Evolutionary conservation across 306 rosid genomes (phyloP), one percentile per base, ranked within the genome.

Genomic region (Cucumis sativus): DNA sequence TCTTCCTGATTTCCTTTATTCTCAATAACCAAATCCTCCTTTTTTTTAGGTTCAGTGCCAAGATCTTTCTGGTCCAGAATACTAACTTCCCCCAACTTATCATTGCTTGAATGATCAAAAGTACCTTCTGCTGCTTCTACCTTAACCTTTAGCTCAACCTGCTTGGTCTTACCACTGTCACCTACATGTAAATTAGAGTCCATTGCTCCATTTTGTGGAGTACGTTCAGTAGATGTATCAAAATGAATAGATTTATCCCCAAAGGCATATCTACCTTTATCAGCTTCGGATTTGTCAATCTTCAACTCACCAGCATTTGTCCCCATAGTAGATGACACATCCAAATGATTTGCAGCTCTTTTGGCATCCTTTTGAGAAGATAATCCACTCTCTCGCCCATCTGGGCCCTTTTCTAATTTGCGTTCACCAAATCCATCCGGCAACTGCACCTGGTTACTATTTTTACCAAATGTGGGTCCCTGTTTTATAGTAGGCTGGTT

Each of bases 111-210:
- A 70, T 77, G 79, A 71, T 80, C 81, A 64, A 77, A 80, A 74
- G 78, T 61, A 78, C 86, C 75, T 82, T 75, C 92, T 73, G 75
- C 64, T 67, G 79, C 82, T 66, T 76, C 91, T 65, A 79, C 89
- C 79, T 82, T 84, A 63, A 82, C 80, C 79, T 82, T 84, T 66
- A 82, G 80, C 79, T 67, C 80, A 16, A 77, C 37, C 82, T 83
- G 84, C 82, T 86, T 85, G 79, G 54, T 76, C 76, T 82, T 87
- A 78, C 88, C 91, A 83, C 84, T 87, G 75, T 83, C 89, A 41
- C 78, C 54, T 63, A 75, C 80, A 81, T 68, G 59, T 28, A 77
- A 51, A 52, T 77, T 60, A 49, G 78, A 78, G 75, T 74, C 84
- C 79, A 68, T 52, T 55, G 74, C 86, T 55, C 15, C 77, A 37